Percentiles rank a stretch among this genome's conserved stretches.
Evolutionary conservation across 2,329 filamentous ascomycete genomes (phyloP).

Genomic region (Sarocladium brachiariae): DNA sequence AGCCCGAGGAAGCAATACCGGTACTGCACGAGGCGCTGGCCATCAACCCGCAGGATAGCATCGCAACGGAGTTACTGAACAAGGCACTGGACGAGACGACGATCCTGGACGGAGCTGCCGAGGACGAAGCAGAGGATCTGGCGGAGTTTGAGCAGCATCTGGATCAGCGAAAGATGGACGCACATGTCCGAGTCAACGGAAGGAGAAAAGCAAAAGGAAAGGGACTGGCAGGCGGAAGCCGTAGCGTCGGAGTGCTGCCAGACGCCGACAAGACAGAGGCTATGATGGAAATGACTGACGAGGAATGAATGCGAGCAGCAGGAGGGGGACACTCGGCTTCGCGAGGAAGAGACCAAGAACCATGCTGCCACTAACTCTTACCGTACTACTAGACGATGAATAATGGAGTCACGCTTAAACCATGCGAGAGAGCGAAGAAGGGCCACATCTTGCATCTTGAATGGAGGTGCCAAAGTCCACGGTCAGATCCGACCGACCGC

Average conservation of each 20-base stretch:
- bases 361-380: no score
- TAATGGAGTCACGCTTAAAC: no score
- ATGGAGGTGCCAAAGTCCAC: no score
- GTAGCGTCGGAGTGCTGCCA: conserved; percentile 25
- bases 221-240: conserved; percentile 30
- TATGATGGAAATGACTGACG: conserved; percentile 52
- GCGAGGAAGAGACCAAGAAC: no score
- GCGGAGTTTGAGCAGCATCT: conserved; percentile 47
- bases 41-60: conserved; percentile 70
- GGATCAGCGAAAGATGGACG: conserved; percentile 37
- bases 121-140: conserved; percentile 40
- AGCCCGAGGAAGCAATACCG: conserved; percentile 69
- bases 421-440: no score
- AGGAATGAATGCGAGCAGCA: conserved; percentile 26
- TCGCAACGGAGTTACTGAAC: conserved; percentile 70
- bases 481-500: no score
- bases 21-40: conserved; percentile 80
- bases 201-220: conserved; percentile 18
- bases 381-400: no score
- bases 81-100: conserved; percentile 62
- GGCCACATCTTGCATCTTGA: no score
- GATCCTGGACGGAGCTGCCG: conserved; percentile 34
- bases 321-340: no score
- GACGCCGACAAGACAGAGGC: conserved; percentile 27
- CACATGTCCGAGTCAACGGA: conserved; percentile 30